Conservation (phyloP, 192 early-diverging fungal species). For the Backusella tuberculispora region DNA sequence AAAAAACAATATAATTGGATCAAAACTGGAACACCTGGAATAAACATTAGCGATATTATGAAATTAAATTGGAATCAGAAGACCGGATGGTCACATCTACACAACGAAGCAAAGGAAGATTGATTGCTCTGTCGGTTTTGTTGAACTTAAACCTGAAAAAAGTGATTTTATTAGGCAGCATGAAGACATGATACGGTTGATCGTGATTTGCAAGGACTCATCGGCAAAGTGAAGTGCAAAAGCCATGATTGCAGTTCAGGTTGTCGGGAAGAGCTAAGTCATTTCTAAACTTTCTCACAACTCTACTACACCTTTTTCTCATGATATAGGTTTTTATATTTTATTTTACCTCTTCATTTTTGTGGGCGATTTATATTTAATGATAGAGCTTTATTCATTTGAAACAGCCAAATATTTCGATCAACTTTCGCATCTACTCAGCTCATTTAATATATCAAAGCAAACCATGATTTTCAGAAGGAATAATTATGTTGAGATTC, state of each 20-base stretch:
- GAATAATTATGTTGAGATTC: not conserved
- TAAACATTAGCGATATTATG: too few relatives aligned
- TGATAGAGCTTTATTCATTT: not conserved
- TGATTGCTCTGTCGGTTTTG: not conserved
- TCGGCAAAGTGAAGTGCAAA: conserved; percentile 8
- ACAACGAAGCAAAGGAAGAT: not conserved
- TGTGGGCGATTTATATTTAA: not conserved
- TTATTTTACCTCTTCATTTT: not conserved
- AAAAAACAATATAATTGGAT: too few relatives aligned
- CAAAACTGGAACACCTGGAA: too few relatives aligned
- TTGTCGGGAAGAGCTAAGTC: not conserved
- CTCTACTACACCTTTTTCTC: too few relatives aligned
- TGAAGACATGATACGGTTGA: conserved; percentile 19
- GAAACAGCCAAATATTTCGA: not conserved
- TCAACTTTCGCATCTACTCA: not conserved
- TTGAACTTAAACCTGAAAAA: conserved; percentile 15
- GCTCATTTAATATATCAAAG: not conserved
- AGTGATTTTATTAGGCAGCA: not conserved
- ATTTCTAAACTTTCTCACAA: not conserved
- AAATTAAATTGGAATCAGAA: too few relatives aligned
- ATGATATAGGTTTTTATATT: not conserved
- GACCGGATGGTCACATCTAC: not conserved
- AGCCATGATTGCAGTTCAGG: conserved; percentile 9
- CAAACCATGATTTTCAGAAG: not conserved
- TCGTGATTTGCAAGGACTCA: not conserved